A percentile compares a stretch with the other conserved stretches of the same genome.
phyloP scores from a whole-genome alignment of 2,329 filamentous ascomycete species.

The Penicillium sp. region DNA sequence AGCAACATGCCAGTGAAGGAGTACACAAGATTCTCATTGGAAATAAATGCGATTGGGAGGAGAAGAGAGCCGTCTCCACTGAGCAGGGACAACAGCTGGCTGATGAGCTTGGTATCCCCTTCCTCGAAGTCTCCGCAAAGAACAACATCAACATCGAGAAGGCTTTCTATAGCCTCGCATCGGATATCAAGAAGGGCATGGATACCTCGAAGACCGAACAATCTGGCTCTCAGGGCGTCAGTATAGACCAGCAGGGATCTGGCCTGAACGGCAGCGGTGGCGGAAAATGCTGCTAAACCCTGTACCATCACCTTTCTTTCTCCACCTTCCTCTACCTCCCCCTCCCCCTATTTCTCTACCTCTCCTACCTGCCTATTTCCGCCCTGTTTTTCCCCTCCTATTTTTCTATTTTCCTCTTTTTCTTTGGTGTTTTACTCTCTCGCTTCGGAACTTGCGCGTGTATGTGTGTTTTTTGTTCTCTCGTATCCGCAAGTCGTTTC shows the following conservation, averaged over 20 bases:
- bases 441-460: neutral
- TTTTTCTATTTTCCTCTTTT: conserved; percentile 6
- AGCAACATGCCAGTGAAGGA: conserved; percentile 96
- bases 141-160: conserved; percentile 99
- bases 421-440: conserved; percentile 12
- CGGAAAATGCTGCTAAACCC: conserved; percentile 73
- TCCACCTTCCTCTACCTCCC: conserved; percentile 1
- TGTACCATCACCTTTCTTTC: conserved; percentile 18
- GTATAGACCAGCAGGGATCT: conserved; percentile 64
- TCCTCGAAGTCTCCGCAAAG: conserved; percentile 98
- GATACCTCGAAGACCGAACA: conserved; percentile 81
- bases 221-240: conserved; percentile 60
- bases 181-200: conserved; percentile 98
- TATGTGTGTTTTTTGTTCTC: conserved; percentile 3
- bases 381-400: conserved; percentile 1
- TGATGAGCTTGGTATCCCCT: conserved; percentile 94
- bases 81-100: conserved; percentile 92
- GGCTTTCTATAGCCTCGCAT: conserved; percentile 92
- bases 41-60: conserved; percentile 99
- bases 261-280: conserved; percentile 51
- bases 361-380: neutral
- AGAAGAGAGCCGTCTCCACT: conserved; percentile 91
- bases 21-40: conserved; percentile 99
- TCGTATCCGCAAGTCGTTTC: conserved; percentile 11
- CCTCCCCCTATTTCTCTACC: neutral